These are phyloP conservation scores for Phytophthora idaei DNA, from an alignment of 352 stramenopile genomes.

Conservation along the genomic window DNA sequence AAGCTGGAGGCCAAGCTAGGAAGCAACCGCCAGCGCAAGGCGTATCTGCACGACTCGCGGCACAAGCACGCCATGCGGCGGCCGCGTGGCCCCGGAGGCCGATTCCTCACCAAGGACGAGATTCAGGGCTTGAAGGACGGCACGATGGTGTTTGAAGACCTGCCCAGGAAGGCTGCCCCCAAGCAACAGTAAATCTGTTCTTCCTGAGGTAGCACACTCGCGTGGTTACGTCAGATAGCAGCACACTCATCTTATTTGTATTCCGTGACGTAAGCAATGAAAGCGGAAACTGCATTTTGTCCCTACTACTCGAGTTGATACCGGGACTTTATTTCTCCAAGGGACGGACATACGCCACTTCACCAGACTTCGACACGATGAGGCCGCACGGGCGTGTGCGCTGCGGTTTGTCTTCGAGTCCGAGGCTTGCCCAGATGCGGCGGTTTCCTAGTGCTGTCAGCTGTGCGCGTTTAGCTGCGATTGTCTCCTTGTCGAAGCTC, in stretches of 20 bases:
- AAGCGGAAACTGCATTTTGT: conserved; percentile 27
- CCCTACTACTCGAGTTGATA: not conserved
- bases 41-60: conserved; percentile 88
- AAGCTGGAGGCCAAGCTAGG: conserved; percentile 89
- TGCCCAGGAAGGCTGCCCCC: conserved; percentile 52
- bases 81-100: conserved; percentile 77
- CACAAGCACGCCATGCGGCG: conserved; percentile 90
- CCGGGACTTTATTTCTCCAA: conserved; percentile 52
- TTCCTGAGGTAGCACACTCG: not conserved
- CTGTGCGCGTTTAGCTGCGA: conserved; percentile 82
- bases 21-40: conserved; percentile 79
- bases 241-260: conserved; percentile 41
- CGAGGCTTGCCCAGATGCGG: conserved; percentile 85
- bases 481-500: conserved; percentile 78
- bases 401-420: conserved; percentile 78
- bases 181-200: conserved; percentile 35
- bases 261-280: conserved; percentile 31
- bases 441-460: conserved; percentile 75
- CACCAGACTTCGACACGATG: conserved; percentile 75
- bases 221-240: conserved; percentile 18
- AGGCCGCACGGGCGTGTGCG: conserved; percentile 60
- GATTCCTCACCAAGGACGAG: conserved; percentile 89
- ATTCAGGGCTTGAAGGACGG: conserved; percentile 80
- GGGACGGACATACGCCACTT: conserved; percentile 74
- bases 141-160: conserved; percentile 74